Evolutionary conservation across 768 basidiomycete genomes (phyloP).

Genomic region (Mycena albidolilacea): DNA sequence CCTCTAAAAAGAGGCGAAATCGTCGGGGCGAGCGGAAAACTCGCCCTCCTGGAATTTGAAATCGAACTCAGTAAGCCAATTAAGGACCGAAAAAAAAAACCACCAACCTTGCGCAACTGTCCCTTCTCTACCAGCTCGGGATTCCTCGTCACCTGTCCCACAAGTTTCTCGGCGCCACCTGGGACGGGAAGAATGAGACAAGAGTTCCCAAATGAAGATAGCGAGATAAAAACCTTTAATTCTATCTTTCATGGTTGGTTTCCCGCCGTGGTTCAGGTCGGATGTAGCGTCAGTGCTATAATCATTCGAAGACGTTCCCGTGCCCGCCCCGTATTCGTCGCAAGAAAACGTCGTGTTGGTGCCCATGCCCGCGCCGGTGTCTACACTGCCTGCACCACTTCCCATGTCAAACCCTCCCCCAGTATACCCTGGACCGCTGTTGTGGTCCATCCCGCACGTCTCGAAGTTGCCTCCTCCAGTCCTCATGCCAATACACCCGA

Average conservation of each 20-base stretch:
- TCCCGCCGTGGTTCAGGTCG: constrained; percentile 4
- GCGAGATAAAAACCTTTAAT: constrained; percentile 37
- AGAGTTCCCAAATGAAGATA: no score
- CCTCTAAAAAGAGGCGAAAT: no score
- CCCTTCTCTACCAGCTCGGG: constrained; percentile 43
- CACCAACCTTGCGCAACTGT: constrained; percentile 36
- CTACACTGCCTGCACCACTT: not conserved
- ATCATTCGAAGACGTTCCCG: no score
- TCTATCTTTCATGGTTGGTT: constrained; percentile 42
- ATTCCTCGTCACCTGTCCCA: constrained; percentile 43
- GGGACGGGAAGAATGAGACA: no score
- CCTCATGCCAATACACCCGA: no score
- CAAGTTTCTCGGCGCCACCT: constrained; percentile 45
- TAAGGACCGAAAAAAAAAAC: not conserved
- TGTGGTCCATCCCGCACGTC: not conserved
- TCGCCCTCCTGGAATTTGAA: no score
- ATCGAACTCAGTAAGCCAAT: not conserved
- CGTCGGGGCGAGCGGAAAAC: no score
- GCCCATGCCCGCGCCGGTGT: not conserved
- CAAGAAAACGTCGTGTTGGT: not conserved
- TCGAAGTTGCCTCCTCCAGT: not conserved
- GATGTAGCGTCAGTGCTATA: no score
- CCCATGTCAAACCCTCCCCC: constrained; percentile 16
- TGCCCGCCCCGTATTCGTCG: not conserved
- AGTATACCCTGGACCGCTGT: constrained; percentile 23